Base-by-base conservation (phyloP, 129 eudicot species). In the Rutidosis leptorrhynchoides region DNA sequence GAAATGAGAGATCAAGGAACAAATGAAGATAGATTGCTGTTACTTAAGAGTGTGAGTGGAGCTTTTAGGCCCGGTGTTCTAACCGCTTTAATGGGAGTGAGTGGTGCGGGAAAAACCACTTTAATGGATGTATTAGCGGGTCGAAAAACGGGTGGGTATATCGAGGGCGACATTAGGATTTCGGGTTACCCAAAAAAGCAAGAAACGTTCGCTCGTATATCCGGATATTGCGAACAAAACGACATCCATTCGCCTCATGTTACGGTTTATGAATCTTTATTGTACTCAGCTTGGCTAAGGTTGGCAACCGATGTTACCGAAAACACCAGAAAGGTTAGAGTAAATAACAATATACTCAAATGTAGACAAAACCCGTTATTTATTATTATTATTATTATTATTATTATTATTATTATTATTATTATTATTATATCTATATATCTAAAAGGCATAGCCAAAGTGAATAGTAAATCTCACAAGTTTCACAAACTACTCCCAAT, bases 1-100 rank as follows among this genome's bases (percentile, higher is more conserved):
- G 65, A 60, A 60, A 60, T 60, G 65, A 29, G 48, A 60, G 65
- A 60, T 17, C 65, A 60, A 60, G 65, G 65, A 60, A 60, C 45
- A 26, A 6, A 60, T 1, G 46, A 60, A 17, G 9, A 32, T 60
- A 60, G 65, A 32, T 60, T 60, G 65, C 24, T 32, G 65, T 46
- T 60, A 60, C 65, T 59, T 30, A 59, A 59, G 23, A 15, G 65
- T 2, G 65, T 30, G 45, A 59, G 65, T 3, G 65, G 65, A 59
- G 65, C 65, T 30, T 59, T 59, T 59, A 20, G 65, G 20, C 65
- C 65, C 6, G 65, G 65, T 59, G 65, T 59, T 28, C 15, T 59
- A 59, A 59, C 65, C 2, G 65, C 65, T 1, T 4, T 59, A 59
- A 59, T 59, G 65, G 65, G 65, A 40, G 65, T 59, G 65, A 59